Percentiles rank a stretch among this genome's conserved stretches.
phyloP scores from a whole-genome alignment of 805 yeast genomes.

The Candida odintsovae region DNA sequence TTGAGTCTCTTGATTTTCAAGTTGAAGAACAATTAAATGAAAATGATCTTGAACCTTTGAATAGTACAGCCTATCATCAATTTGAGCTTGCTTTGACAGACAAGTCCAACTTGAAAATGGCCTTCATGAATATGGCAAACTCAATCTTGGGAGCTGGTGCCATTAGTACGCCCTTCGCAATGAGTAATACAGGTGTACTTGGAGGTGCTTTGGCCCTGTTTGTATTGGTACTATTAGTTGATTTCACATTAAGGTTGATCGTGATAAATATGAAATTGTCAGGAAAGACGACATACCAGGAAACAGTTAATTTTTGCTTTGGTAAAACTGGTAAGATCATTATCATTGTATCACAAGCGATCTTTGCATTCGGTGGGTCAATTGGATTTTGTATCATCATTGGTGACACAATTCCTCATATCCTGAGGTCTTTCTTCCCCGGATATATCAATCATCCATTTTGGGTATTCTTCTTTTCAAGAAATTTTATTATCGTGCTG shows the following conservation, averaged over 20 bases:
- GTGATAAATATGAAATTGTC: slow-evolving; percentile 77
- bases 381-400: slow-evolving; percentile 92
- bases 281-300: slow-evolving; percentile 77
- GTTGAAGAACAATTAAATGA: slow-evolving; percentile 1
- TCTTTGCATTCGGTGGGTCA: slow-evolving; percentile 92
- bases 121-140: slow-evolving; percentile 96
- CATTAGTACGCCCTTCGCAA: slow-evolving; percentile 89
- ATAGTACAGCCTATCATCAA: not conserved
- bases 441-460: slow-evolving; percentile 26
- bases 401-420: slow-evolving; percentile 94
- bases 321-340: slow-evolving; percentile 66
- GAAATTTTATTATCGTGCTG: slow-evolving; percentile 66
- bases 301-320: slow-evolving; percentile 72
- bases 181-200: slow-evolving; percentile 69
- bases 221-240: slow-evolving; percentile 63
- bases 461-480: slow-evolving; percentile 49
- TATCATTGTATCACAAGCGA: slow-evolving; percentile 70
- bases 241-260: slow-evolving; percentile 81
- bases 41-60: not conserved
- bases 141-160: slow-evolving; percentile 94
- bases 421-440: slow-evolving; percentile 61
- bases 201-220: slow-evolving; percentile 65
- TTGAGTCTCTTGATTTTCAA: slow-evolving; percentile 21
- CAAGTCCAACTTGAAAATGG: slow-evolving; percentile 68
- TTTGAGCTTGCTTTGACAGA: slow-evolving; percentile 13